Conservation (phyloP, 768 basidiomycete species). For the Sarcomyxa edulis region DNA sequence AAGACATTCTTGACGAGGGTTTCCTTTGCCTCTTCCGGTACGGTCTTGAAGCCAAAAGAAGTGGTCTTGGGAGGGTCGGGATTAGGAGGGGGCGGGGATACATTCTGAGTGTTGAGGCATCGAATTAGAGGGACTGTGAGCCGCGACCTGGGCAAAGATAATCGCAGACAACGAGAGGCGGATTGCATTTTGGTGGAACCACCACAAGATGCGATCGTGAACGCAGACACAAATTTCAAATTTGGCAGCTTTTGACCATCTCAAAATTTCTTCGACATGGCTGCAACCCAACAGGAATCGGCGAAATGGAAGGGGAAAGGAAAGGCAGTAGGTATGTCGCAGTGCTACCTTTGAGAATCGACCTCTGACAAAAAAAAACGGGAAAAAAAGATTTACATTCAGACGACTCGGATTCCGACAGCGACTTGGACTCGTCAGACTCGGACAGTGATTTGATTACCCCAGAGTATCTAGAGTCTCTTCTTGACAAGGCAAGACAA, state of each 20-base stretch:
- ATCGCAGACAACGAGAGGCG: slow-evolving; percentile 9
- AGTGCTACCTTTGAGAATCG: neutral
- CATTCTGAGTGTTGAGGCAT: too few species aligned
- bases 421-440: slow-evolving; percentile 30
- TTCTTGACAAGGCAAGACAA: slow-evolving; percentile 57
- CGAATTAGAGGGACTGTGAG: too few species aligned
- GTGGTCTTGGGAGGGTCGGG: slow-evolving; percentile 41
- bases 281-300: neutral
- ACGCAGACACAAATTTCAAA: too few species aligned
- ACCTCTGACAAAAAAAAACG: slow-evolving; percentile 9
- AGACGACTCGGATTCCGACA: slow-evolving; percentile 27
- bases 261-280: too few species aligned
- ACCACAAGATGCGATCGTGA: too few species aligned
- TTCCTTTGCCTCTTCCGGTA: slow-evolving; percentile 86
- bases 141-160: too few species aligned
- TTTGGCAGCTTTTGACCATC: too few species aligned
- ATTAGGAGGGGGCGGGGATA: slow-evolving; percentile 18
- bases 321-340: slow-evolving; percentile 35
- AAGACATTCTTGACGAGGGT: slow-evolving; percentile 89
- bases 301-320: slow-evolving; percentile 38
- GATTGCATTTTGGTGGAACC: slow-evolving; percentile 8
- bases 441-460: slow-evolving; percentile 43
- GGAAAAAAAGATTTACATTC: too few species aligned
- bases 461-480: slow-evolving; percentile 53
- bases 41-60: slow-evolving; percentile 91